These are phyloP conservation scores for Trichoderma polysporum DNA, from an alignment of 2,329 filamentous ascomycete species.

Conservation along the genomic window DNA sequence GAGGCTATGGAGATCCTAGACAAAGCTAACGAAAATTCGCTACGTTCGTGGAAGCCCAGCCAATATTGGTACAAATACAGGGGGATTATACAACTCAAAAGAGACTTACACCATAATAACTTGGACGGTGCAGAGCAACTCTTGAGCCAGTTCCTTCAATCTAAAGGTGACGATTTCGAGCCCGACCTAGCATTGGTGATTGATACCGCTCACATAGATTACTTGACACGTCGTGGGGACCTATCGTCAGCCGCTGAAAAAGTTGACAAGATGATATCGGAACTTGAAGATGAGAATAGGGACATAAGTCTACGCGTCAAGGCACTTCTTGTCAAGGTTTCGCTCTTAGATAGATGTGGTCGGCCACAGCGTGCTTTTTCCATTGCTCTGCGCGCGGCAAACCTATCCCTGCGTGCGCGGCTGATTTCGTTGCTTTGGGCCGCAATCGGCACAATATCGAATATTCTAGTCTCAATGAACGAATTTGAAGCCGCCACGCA, in stretches of 20 bases:
- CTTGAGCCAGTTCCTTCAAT: conserved; percentile 53
- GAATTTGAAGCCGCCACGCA: conserved; percentile 68
- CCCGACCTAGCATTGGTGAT: conserved; percentile 52
- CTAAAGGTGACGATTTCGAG: conserved; percentile 50
- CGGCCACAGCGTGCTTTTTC: conserved; percentile 75
- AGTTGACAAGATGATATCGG: conserved; percentile 45
- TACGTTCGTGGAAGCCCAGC: conserved; percentile 73
- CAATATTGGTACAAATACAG: conserved; percentile 70
- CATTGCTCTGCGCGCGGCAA: conserved; percentile 71
- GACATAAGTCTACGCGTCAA: conserved; percentile 66
- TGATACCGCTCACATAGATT: conserved; percentile 54
- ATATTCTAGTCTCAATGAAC: conserved; percentile 65
- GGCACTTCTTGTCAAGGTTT: conserved; percentile 70
- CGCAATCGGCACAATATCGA: conserved; percentile 64
- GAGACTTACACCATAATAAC: conserved; percentile 58
- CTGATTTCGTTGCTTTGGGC: conserved; percentile 72
- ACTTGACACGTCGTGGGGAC: conserved; percentile 49
- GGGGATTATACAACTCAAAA: conserved; percentile 63
- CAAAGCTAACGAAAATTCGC: conserved; percentile 54
- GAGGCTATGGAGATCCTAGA: conserved; percentile 54
- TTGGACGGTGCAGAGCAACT: conserved; percentile 52
- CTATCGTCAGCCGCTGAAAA: conserved; percentile 49
- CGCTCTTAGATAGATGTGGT: conserved; percentile 66
- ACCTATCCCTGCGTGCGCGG: conserved; percentile 67
- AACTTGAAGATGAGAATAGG: conserved; percentile 45